Base-by-base conservation (phyloP, 768 basidiomycete species). In the Gymnopilus junonius region DNA sequence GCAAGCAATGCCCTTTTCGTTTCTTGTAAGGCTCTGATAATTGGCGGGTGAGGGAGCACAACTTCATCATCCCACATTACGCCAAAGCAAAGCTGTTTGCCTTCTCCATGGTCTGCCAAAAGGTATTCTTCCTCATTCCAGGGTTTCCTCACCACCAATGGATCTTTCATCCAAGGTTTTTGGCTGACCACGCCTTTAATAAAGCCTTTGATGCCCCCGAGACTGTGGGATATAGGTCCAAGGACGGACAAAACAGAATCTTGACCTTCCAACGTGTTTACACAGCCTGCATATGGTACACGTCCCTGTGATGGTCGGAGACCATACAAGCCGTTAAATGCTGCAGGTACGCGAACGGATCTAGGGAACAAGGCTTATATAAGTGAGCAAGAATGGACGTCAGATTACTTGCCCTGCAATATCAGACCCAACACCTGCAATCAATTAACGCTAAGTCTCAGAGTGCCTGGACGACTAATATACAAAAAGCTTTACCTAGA, bases 381-480 rank as follows among this genome's bases (percentile, higher is more conserved):
- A 17, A 32, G 17, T 17, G 21, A 53, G 2, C 7, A 25, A n/a
- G 6, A 21, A 2, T 34, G 10, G n/a, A 12, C 15, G 2, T n/a
- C 15, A 8, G 25, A 31, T 12, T 23, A 58, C 69, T 69, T 70
- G 90, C 91, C 92, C 90, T 68, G 89, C 90, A 62, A 94, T 85
- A 71, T 94, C 93, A 27, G 93, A 89, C 42, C 93, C 93, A 11
- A 93, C 84, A 29, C 93, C 91, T 63, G 85, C 45, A 79, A 76
- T 34, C 77, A 20, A 53, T 77, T 15, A 12, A 23, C 11, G 37
- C 17, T 37, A 37, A n/a, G n/a, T n/a, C 3, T 37, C 37, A 37
- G 14, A 50, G n/a, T n/a, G n/a, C n/a, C n/a, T n/a, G n/a, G n/a
- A 65, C 23, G 40, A 10, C 20, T 55, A 48, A 40, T 11, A 61